These are phyloP conservation scores for Penicillium sp. DNA, from an alignment of 2,329 filamentous ascomycete species.

Conservation along the genomic window DNA sequence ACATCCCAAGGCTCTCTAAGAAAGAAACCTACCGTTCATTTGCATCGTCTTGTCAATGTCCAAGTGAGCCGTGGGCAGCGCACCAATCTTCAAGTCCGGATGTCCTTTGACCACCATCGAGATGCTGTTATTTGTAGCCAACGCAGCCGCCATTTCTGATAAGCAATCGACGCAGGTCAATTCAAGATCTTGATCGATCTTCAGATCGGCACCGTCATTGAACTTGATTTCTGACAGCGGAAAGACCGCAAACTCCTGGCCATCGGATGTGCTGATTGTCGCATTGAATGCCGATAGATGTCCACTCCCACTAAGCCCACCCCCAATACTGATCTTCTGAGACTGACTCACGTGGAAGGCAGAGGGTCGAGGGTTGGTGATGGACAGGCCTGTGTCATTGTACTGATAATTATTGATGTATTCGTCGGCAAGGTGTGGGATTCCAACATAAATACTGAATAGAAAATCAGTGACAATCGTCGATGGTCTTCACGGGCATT, in stretches of 20 bases:
- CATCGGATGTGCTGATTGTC: constrained; percentile 12
- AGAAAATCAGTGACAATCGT: background rate
- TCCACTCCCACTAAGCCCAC: constrained; percentile 23
- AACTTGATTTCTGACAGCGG: constrained; percentile 20
- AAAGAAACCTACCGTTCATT: constrained; percentile 17
- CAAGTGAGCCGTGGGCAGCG: constrained; percentile 24
- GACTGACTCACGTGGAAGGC: constrained; percentile 25
- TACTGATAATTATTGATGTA: constrained; percentile 27
- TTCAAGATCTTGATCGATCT: constrained; percentile 26
- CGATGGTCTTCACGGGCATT: background rate
- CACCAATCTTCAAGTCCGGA: constrained; percentile 19
- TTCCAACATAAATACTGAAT: constrained; percentile 24
- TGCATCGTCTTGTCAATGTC: constrained; percentile 24
- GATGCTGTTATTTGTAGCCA: constrained; percentile 18
- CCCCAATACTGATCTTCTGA: constrained; percentile 15
- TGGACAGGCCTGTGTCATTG: constrained; percentile 20
- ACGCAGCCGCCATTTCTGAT: constrained; percentile 16
- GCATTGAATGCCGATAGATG: constrained; percentile 25
- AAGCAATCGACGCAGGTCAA: constrained; percentile 27
- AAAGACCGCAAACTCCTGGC: constrained; percentile 19
- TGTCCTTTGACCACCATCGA: constrained; percentile 19
- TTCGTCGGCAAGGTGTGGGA: constrained; percentile 24
- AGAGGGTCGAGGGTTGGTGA: constrained; percentile 24
- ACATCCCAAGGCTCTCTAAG: background rate
- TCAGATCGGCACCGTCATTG: constrained; percentile 8